Evolutionary conservation across 768 basidiomycete genomes (phyloP).

Genomic region (Lentinula edodes): DNA sequence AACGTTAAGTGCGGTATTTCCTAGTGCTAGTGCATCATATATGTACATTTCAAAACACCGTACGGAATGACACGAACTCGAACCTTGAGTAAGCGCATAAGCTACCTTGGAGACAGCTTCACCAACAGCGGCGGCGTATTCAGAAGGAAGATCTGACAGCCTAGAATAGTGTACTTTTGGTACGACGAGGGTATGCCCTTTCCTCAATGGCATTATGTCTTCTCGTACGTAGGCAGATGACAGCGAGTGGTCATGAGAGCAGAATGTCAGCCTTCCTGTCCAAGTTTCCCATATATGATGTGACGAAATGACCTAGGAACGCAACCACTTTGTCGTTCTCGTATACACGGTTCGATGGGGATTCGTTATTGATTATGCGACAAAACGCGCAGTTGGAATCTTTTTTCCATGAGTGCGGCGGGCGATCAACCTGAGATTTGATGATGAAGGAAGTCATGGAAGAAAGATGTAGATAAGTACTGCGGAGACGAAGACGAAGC

Average conservation of each 20-base stretch:
- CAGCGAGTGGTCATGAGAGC: neutral
- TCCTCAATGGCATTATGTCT: slow-evolving; percentile 67
- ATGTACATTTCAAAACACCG: neutral
- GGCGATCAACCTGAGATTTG: slow-evolving; percentile 42
- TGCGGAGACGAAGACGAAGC: too few relatives aligned
- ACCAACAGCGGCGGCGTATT: slow-evolving; percentile 54
- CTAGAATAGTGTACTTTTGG: slow-evolving; percentile 59
- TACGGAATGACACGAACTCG: slow-evolving; percentile 5
- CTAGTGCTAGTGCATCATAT: slow-evolving; percentile 34
- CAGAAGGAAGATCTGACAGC: slow-evolving; percentile 59
- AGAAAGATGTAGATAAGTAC: neutral
- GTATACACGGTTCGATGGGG: slow-evolving; percentile 45
- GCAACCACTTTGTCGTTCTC: slow-evolving; percentile 62
- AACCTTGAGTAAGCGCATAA: slow-evolving; percentile 57
- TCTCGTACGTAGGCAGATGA: neutral
- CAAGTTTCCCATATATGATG: neutral
- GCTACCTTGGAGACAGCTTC: slow-evolving; percentile 57
- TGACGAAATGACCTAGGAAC: slow-evolving; percentile 45
- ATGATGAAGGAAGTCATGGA: slow-evolving; percentile 7
- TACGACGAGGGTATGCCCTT: slow-evolving; percentile 65
- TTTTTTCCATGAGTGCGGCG: slow-evolving; percentile 42
- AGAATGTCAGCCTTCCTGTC: neutral
- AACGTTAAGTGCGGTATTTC: slow-evolving; percentile 66
- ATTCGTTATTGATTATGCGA: slow-evolving; percentile 48
- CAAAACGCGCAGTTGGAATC: slow-evolving; percentile 58